Conservation (phyloP, 345 rosid genomes). For the Syzygium grande region DNA sequence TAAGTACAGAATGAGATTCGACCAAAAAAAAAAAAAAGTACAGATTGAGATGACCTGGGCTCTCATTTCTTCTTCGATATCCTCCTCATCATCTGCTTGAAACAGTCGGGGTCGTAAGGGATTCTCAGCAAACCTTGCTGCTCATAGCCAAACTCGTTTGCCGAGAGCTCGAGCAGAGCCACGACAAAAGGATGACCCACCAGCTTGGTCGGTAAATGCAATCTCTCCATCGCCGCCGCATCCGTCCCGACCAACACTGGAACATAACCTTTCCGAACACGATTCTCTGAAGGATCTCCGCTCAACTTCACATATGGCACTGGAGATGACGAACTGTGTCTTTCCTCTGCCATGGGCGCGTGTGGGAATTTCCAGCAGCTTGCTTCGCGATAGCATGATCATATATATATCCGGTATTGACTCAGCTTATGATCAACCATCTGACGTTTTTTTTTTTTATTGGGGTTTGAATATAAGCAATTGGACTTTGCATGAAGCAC, state of each 20-base stretch:
- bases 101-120: constrained; percentile 10
- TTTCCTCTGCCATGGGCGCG: background rate
- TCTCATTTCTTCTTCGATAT: constrained; percentile 3
- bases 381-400: background rate
- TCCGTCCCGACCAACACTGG: constrained; percentile 19
- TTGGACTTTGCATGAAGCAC: background rate
- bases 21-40: background rate
- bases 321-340: background rate
- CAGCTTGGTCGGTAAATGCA: constrained; percentile 17
- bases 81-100: constrained; percentile 9
- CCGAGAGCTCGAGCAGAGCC: constrained; percentile 15
- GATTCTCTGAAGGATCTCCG: background rate
- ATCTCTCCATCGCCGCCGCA: constrained; percentile 8
- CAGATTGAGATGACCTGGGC: background rate
- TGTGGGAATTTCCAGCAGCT: background rate
- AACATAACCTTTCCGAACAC: constrained; percentile 15
- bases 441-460: background rate
- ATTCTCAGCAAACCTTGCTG: constrained; percentile 18
- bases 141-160: constrained; percentile 11
- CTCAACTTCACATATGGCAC: background rate
- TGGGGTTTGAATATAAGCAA: background rate
- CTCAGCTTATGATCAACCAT: background rate
- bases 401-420: background rate
- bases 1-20: background rate
- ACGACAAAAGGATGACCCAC: constrained; percentile 13